Base-by-base conservation (phyloP, 495 filamentous ascomycete genomes). In the Aspergillus steynii region DNA sequence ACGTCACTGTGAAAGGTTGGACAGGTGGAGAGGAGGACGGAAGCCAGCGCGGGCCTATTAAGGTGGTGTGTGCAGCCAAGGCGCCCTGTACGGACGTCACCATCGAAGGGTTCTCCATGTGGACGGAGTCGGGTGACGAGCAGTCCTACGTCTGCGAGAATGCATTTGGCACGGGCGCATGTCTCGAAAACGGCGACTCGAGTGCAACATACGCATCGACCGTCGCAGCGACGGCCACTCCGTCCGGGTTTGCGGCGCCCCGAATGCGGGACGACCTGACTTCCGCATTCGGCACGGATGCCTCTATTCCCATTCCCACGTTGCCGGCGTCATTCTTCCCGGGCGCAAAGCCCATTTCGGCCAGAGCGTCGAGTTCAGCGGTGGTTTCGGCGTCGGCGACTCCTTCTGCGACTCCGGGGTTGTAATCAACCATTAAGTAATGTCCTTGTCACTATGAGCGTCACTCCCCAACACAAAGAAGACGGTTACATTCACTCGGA, bases 1-100 rank as follows among this genome's bases (percentile, higher is more conserved):
- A 77, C 62, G 63, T 85, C 50, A 79, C 70, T 0, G 79, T 84
- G 71, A 69, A 37, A 29, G 79, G 81, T 64, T 85, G 81, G 81
- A 78, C 71, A n/a, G 83, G 83, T n/a, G 81, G 76, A 4, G 71
- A 74, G 49, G 64, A 73, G 20, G 70, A 84, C 57, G 83, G 82
- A 3, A 59, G 68, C 15, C 50, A 63, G n/a, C 73, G 79, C 1
- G 75, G 77, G 0, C 82, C 81, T 0, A 70, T 86, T 20, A 65
- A 78, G 32, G 67, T 78, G 8, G 68, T 72, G 29, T 81, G 77
- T 48, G 60, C 73, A 0, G 71, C 81, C 50, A 67, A 74, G 3
- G 69, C 76, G 1, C 83, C 83, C 5, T 81, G 82, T 61, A 80
- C 73, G 0, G 77, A 74, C 53, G 78, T 84, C 61, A 75, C 62